Percentiles rank a stretch among this genome's conserved stretches.
Evolutionary conservation across 805 yeast genomes (phyloP).

Genomic region (Starmera amethionina): DNA sequence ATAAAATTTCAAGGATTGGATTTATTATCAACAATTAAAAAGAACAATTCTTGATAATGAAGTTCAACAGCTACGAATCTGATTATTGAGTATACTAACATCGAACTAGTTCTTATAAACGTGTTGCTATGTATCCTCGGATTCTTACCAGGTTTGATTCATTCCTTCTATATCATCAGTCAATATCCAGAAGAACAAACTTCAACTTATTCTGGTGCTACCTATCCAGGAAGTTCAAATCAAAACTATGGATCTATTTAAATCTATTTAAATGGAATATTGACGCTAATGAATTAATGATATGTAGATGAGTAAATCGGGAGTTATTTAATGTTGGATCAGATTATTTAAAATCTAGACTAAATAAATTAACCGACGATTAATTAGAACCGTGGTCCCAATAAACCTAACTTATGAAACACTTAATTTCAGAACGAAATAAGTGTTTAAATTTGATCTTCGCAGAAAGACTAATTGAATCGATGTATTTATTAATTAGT

Average conservation of each 20-base stretch:
- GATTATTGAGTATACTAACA: not conserved
- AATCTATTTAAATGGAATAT: conserved; percentile 5
- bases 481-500: conserved; percentile 10
- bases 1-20: not conserved
- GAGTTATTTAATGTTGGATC: not conserved
- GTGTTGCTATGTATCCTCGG: conserved; percentile 51
- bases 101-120: conserved; percentile 37
- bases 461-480: conserved; percentile 23
- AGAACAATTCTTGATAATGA: not conserved
- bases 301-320: not conserved
- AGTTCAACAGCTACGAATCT: too few species aligned
- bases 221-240: conserved; percentile 6
- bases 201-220: conserved; percentile 10
- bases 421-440: not conserved
- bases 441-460: conserved; percentile 8
- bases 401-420: not conserved
- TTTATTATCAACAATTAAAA: not conserved
- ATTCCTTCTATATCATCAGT: conserved; percentile 57
- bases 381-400: not conserved
- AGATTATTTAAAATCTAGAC: too few species aligned
- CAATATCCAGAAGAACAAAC: conserved; percentile 35
- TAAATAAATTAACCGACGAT: not conserved
- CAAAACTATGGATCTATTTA: conserved; percentile 17
- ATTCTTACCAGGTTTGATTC: conserved; percentile 61
- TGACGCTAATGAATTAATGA: too few species aligned